Conservation (phyloP, 225 moss, liverwort and hornwort genomes). For the Anthoceros angustus region DNA sequence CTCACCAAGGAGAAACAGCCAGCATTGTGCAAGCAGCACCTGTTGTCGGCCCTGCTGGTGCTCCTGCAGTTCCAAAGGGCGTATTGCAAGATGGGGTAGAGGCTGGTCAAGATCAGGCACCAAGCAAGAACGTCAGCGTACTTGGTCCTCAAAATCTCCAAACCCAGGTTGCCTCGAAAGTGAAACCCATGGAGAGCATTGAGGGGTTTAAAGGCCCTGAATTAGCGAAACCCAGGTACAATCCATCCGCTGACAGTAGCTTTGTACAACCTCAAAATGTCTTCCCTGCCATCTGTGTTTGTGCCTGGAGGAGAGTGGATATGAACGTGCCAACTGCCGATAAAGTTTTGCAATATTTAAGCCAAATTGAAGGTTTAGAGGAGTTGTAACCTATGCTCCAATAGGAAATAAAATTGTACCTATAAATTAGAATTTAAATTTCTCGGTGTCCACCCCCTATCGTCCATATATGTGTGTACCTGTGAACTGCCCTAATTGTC, state of each 20-base stretch:
- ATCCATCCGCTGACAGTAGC: neutral
- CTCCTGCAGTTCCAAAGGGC: no score
- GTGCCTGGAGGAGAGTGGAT: slow-evolving; percentile 1
- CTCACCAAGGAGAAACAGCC: no score
- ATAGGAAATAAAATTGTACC: no score
- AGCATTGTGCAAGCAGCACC: no score
- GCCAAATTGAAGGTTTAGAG: neutral
- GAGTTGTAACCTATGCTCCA: neutral
- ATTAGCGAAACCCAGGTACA: neutral
- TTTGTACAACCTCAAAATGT: slow-evolving; percentile 1
- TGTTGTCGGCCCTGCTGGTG: no score
- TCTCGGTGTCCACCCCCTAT: no score
- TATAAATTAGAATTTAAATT: no score
- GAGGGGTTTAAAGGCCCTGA: neutral
- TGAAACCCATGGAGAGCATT: no score
- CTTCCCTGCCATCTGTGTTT: neutral
- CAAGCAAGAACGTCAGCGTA: neutral
- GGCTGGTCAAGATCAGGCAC: neutral
- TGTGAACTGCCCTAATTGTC: no score
- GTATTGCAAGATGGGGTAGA: no score
- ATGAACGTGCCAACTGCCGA: neutral
- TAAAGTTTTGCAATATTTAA: neutral
- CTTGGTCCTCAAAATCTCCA: neutral
- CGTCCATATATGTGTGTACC: no score
- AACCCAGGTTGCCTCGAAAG: no score